Percentiles rank a stretch among this genome's conserved stretches.
phyloP scores from a whole-genome alignment of 2,329 filamentous ascomycete species.

The Aspergillus carbonarius region DNA sequence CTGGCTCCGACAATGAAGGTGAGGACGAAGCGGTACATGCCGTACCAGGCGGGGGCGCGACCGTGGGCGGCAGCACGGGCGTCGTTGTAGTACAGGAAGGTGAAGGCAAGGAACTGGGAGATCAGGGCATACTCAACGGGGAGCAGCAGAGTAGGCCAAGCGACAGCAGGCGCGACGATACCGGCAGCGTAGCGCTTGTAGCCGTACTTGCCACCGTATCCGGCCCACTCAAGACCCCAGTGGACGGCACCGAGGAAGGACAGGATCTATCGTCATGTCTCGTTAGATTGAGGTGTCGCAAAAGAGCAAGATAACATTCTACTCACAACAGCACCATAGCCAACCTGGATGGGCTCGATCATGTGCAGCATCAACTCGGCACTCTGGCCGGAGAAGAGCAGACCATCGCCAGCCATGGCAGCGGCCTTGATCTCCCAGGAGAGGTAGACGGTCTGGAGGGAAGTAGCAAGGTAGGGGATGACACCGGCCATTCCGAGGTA shows the following conservation, averaged over 20 bases:
- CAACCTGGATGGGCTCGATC: constrained; percentile 83
- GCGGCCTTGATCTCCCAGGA: constrained; percentile 78
- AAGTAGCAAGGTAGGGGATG: constrained; percentile 81
- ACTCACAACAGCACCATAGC: constrained; percentile 80
- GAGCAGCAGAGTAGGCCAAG: constrained; percentile 87
- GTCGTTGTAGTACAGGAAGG: constrained; percentile 82
- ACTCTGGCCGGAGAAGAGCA: constrained; percentile 67
- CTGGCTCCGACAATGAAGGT: constrained; percentile 84
- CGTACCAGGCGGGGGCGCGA: constrained; percentile 84
- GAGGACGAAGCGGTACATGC: constrained; percentile 84
- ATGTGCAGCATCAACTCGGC: constrained; percentile 71
- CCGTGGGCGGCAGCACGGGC: constrained; percentile 68
- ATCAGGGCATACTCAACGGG: constrained; percentile 83
- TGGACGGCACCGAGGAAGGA: constrained; percentile 93
- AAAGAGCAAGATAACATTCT: not conserved
- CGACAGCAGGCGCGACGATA: constrained; percentile 72
- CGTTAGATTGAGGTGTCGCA: constrained; percentile 1
- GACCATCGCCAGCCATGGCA: constrained; percentile 58
- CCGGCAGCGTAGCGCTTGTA: constrained; percentile 82
- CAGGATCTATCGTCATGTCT: constrained; percentile 61
- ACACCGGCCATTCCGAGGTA: constrained; percentile 74
- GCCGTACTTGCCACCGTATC: constrained; percentile 65
- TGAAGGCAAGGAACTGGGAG: constrained; percentile 81
- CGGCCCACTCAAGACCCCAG: constrained; percentile 85
- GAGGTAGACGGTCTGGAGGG: constrained; percentile 76